Base-by-base conservation (phyloP, 2,329 filamentous ascomycete species). In the Cyphellophora attinorum region DNA sequence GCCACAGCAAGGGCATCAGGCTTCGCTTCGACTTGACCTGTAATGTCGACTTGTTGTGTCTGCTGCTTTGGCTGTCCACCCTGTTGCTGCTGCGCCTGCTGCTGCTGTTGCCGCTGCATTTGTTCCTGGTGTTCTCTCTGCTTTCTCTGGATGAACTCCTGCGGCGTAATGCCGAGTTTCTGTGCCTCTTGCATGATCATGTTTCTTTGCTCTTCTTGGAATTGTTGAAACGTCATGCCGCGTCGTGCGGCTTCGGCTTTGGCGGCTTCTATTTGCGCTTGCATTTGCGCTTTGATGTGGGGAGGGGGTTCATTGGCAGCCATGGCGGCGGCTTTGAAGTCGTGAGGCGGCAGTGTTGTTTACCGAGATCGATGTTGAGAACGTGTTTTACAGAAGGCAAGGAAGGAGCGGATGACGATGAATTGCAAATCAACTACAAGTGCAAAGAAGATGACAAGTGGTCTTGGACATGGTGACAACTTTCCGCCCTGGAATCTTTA, bases 1-100 rank as follows among this genome's bases (percentile, higher is more conserved):
- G 91, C 93, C 35, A 98, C 73, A 6, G 88, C 86, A 29, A 96
- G 64, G 13, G 86, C 88, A 52, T 86, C 78, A 25, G 89, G 89
- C 50, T 93, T 91, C 16, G 89, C 85, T 15, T 89, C 85, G 23
- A 59, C 60, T 16, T 53, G 55, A 1, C 60, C 57, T 39, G 63
- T 65, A 34, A 70, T 60, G 12, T 64, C 61, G 11, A 68, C 62
- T 40, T 64, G 64, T 35, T 64, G 62, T 31, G 50, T 47, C 25
- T 53, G 52, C 46, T 65, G 63, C 35, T 55, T 59, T 27, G 59
- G 55, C 32, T 60, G 57, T 42, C 62, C 62, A 33, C 63, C 61
- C 43, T 54, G 51, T 40, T 64, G 65, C 17, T 52, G 21, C 58
- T 59, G 28, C 57, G 53, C 10, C 32, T 33, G 40, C 29, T 50